phyloP scores from a whole-genome alignment of 768 basidiomycete genomes.

The Collybia nuda region DNA sequence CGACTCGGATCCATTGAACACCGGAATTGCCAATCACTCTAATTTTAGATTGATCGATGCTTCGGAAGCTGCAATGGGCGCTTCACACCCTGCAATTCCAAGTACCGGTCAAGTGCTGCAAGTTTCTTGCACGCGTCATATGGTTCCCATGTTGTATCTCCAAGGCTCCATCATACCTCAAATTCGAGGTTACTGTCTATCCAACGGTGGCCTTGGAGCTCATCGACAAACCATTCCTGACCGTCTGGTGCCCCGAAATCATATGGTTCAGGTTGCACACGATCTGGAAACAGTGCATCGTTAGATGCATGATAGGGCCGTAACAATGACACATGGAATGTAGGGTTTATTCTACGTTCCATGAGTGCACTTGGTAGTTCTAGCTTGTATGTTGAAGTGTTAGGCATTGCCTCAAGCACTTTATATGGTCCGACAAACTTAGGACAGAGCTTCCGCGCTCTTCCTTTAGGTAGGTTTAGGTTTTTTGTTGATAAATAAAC shows the following conservation, averaged over 20 bases:
- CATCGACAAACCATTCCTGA: conserved; percentile 8
- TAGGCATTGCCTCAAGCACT: conserved; percentile 16
- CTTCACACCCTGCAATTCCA: conserved; percentile 23
- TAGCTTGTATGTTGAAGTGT: conserved; percentile 21
- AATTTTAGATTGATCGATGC: not conserved
- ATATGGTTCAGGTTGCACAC: conserved; percentile 9
- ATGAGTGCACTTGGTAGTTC: not conserved
- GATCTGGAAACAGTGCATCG: conserved; percentile 31
- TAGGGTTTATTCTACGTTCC: conserved; percentile 24
- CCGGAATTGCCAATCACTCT: not conserved
- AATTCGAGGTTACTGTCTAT: not conserved
- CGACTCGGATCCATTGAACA: not conserved
- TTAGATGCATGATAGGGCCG: conserved; percentile 22
- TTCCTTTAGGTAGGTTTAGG: conserved; percentile 25
- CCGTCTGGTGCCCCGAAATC: not conserved
- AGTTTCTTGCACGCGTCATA: conserved; percentile 20
- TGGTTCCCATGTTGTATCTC: conserved; percentile 4
- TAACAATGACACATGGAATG: conserved; percentile 33
- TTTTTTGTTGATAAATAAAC: conserved; percentile 36
- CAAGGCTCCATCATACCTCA: conserved; percentile 2
- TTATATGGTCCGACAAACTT: conserved; percentile 38
- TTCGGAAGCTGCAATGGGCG: conserved; percentile 4
- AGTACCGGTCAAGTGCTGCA: conserved; percentile 26
- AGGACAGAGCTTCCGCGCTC: conserved; percentile 29
- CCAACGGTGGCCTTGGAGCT: conserved; percentile 1